Conservation (phyloP, 208 protist species). For the Leishmania braziliensis region DNA sequence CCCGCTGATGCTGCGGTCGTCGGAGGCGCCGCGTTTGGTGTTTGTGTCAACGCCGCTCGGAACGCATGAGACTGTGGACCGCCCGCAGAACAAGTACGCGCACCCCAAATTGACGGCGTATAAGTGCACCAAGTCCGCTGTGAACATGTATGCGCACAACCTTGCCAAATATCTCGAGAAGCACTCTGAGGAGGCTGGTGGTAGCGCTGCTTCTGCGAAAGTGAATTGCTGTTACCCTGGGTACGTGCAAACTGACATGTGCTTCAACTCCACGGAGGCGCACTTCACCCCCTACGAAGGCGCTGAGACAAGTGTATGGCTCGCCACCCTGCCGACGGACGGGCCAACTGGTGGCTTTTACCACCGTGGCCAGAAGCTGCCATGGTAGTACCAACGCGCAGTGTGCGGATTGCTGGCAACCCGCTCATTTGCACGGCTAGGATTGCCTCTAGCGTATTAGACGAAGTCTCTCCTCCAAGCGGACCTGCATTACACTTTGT, state of each 20-base stretch:
- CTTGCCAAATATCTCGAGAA: conserved; percentile 68
- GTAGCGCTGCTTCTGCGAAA: conserved; percentile 59
- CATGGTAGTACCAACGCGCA: conserved; percentile 49
- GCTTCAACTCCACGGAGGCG: conserved; percentile 44
- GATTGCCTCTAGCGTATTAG: neutral
- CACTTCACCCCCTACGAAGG: conserved; percentile 66
- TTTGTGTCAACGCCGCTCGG: conserved; percentile 77
- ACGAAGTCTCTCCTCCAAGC: neutral
- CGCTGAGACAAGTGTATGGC: conserved; percentile 72
- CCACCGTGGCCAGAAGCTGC: conserved; percentile 72
- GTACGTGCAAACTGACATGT: conserved; percentile 85
- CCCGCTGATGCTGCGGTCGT: conserved; percentile 54
- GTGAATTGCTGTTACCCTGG: conserved; percentile 81
- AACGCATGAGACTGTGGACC: conserved; percentile 54
- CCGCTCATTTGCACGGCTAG: neutral
- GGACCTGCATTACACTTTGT: neutral
- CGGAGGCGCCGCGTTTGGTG: conserved; percentile 67
- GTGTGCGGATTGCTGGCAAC: neutral
- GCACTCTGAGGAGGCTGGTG: conserved; percentile 44
- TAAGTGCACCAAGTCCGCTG: conserved; percentile 69
- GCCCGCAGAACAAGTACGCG: conserved; percentile 55
- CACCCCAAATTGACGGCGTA: conserved; percentile 47
- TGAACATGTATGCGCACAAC: conserved; percentile 87
- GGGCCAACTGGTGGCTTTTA: conserved; percentile 84
- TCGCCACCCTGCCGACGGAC: conserved; percentile 77